Evolutionary conservation across 2,329 filamentous ascomycete genomes (phyloP), one percentile per base, ranked within the genome.

Genomic region (Colletotrichum tamarilloi): DNA sequence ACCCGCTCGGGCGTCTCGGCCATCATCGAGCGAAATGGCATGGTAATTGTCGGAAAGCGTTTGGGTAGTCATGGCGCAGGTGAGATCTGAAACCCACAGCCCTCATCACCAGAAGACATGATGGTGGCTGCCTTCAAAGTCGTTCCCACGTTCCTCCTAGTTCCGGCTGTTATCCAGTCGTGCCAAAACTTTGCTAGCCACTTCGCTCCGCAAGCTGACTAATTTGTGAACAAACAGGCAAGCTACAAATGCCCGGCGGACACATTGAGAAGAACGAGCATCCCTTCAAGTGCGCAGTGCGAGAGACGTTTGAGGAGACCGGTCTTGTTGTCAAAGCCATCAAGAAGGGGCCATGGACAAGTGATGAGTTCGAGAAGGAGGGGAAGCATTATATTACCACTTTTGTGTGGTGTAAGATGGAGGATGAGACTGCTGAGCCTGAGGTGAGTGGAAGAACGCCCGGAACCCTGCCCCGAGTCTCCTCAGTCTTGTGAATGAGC

Each of bases 301-400:
- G 94, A 4, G 94, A 96, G 81, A 85, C 89, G 0, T 78, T 89
- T 0, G 94, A 96, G 79, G 94, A 96, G 78, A 94, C 93, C 0
- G 92, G 88, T 0, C 84, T 95, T 0, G 77, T 81, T 0, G 84
- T 95, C 1, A 83, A 80, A 1, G 85, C 87, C 7, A 62, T 89
- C 28, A 28, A 28, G 28, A 28, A 28, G 28, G 28, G 28, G 7
- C 28, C 28, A 0, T 28, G 28, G 28, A 28, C 28, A 8, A 28
- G 28, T 28, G 28, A 28, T 28, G 79, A 93, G 1, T 93, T 95
- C 79, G 77, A 81, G 1, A 78, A 79, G 0, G 86, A 88, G n/a
- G 82, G 81, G 0, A 94, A 92, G 80, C 93, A 96, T 79, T 96
- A 95, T 78, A 86, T 95, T 63, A 95, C 94, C 0, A 80, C 95